Percentiles rank a stretch among this genome's conserved stretches.
Evolutionary conservation across 331 rosid genomes (phyloP).

Genomic region (Rosa hybrid): DNA sequence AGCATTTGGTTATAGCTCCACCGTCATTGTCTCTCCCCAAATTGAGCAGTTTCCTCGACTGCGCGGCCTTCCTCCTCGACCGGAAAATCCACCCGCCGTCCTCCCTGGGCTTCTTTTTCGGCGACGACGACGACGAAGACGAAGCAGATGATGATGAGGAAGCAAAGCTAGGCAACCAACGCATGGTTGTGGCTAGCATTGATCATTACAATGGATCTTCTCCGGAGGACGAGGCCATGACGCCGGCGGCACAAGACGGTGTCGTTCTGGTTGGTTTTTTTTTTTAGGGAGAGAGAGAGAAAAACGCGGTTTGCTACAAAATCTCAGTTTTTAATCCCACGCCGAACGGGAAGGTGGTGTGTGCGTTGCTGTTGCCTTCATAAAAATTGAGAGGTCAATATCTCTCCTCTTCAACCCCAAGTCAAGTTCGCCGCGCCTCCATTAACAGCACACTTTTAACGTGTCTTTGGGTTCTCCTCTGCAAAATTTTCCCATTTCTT

Average conservation of each 20-base stretch:
- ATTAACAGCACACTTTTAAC: not conserved
- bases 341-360: not conserved
- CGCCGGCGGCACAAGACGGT: not conserved
- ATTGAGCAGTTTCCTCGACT: conserved; percentile 45
- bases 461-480: not conserved
- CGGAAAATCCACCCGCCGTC: conserved; percentile 52
- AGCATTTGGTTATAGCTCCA: conserved; percentile 8
- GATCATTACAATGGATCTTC: conserved; percentile 8
- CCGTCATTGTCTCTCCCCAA: conserved; percentile 10
- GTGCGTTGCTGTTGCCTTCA: not conserved
- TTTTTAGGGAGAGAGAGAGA: not conserved
- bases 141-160: conserved; percentile 22
- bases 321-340: not conserved
- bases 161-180: conserved; percentile 70
- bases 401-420: not conserved
- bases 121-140: conserved; percentile 17
- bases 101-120: conserved; percentile 15
- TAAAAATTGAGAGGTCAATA: conserved; percentile 17
- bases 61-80: conserved; percentile 27
- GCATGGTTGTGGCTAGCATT: conserved; percentile 46
- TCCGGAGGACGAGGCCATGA: conserved; percentile 5
- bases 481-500: not conserved
- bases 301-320: not conserved
- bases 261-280: not conserved
- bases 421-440: not conserved